phyloP scores from a whole-genome alignment of 352 stramenopile genomes.

The Phytophthora macrochlamydospora region DNA sequence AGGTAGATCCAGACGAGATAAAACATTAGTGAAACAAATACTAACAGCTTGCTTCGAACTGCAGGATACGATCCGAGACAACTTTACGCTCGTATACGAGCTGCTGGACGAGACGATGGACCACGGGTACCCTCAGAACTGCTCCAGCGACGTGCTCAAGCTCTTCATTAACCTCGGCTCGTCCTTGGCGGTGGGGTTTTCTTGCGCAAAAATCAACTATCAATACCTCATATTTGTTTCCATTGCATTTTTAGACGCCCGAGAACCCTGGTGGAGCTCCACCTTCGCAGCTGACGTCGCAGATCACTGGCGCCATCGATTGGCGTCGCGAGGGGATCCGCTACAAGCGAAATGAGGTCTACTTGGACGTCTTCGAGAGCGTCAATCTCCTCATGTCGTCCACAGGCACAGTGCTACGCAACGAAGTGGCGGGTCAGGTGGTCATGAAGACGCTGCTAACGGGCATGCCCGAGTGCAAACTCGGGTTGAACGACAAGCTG shows the following conservation, averaged over 20 bases:
- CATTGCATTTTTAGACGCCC: conserved; percentile 66
- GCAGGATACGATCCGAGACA: conserved; percentile 95
- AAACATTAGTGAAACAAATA: not conserved
- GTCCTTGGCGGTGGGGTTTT: conserved; percentile 47
- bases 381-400: conserved; percentile 97
- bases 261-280: conserved; percentile 93
- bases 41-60: not conserved
- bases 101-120: conserved; percentile 99
- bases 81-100: conserved; percentile 99
- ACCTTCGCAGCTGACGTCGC: conserved; percentile 76
- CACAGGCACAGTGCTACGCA: conserved; percentile 93
- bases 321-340: conserved; percentile 96
- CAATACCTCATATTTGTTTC: too few species aligned
- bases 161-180: conserved; percentile 98
- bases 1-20: conserved; percentile 44
- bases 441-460: conserved; percentile 98
- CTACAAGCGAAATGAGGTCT: conserved; percentile 99
- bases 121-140: conserved; percentile 99
- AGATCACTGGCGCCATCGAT: conserved; percentile 90
- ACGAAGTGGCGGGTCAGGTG: conserved; percentile 96
- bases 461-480: conserved; percentile 98
- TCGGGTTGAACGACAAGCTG: conserved; percentile 99
- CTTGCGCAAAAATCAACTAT: too few species aligned
- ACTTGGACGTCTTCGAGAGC: conserved; percentile 97
- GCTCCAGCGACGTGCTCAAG: conserved; percentile 96